A percentile compares a stretch with the other conserved stretches of the same genome.
These are phyloP conservation scores for Starmerella bacillaris DNA, from an alignment of 805 yeast species.

Conservation along the genomic window DNA sequence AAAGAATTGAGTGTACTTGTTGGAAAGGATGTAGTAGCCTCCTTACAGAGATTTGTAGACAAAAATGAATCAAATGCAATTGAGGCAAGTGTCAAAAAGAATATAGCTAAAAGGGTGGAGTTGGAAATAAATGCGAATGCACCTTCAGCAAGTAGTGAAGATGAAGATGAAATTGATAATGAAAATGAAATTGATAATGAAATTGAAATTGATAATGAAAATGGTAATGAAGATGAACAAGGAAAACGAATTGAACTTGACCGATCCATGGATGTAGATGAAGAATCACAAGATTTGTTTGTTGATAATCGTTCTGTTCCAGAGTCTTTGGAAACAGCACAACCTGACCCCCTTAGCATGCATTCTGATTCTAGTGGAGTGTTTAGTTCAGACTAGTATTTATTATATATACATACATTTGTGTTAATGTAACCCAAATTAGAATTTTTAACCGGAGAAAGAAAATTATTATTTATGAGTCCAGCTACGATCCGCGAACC, in stretches of 20 bases:
- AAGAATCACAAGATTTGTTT: neutral
- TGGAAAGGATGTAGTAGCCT: conserved; percentile 54
- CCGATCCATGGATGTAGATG: neutral
- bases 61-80: conserved; percentile 67
- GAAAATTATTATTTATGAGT: no score
- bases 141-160: neutral
- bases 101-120: neutral
- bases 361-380: no score
- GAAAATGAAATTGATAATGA: neutral
- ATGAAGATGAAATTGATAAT: neutral
- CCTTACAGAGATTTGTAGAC: conserved; percentile 53
- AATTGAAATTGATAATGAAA: neutral
- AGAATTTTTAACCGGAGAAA: no score
- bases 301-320: no score
- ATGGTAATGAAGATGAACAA: neutral
- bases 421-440: no score
- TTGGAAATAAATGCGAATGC: no score
- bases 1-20: conserved; percentile 54
- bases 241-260: neutral
- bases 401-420: no score
- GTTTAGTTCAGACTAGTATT: no score
- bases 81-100: conserved; percentile 26
- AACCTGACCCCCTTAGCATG: no score
- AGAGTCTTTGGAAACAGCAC: no score
- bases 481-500: no score